Evolutionary conservation across 805 yeast genomes (phyloP), one percentile per base, ranked within the genome.

Genomic region (Maudiozyma pseudohumilis): DNA sequence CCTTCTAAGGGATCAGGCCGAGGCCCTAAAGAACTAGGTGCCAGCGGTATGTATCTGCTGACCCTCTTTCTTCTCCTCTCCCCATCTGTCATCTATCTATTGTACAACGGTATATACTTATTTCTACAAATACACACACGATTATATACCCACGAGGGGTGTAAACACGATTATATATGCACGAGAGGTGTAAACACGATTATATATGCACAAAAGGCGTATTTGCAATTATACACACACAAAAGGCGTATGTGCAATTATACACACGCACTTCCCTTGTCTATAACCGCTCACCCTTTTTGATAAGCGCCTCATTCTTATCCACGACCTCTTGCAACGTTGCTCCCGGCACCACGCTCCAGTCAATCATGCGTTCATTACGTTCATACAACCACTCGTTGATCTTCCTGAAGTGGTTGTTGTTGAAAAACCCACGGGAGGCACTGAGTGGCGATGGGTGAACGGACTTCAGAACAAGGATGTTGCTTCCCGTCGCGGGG

Each of bases 361-460:
- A 85, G 50, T 83, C 79, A n/a, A 85, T 77, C 31, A 68, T 64
- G 2, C 59, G 52, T 20, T 56, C 59, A 13, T 62, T 52, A 23
- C 65, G 62, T 12, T 51, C 47, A 26, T 41, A 41, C 2, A 89
- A 64, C 95, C 95, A 89, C 6, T 74, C 74, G 55, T 92, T 89
- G 30, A 89, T 76, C 52, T 72, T 70, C 36, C 57, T 67, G 59
- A 87, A 89, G 51, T 86, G 96, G 17, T 66, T 62, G 47, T 81
- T 76, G 2, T 77, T 77, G 49, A 89, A 88, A 58, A 82, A 92
- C 0, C 63, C 63, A 2, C 92, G 95, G 15, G 80, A 69, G 0
- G 98, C 98, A 44, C 95, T 82, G 35, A 92, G 63, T 1, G 99
- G 99, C 20, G 94, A 82, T 1, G 99, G 99, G 60, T 92, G 99